These are phyloP conservation scores for Aspergillus candidus DNA, from an alignment of 2,329 filamentous ascomycete genomes.

Conservation along the genomic window DNA sequence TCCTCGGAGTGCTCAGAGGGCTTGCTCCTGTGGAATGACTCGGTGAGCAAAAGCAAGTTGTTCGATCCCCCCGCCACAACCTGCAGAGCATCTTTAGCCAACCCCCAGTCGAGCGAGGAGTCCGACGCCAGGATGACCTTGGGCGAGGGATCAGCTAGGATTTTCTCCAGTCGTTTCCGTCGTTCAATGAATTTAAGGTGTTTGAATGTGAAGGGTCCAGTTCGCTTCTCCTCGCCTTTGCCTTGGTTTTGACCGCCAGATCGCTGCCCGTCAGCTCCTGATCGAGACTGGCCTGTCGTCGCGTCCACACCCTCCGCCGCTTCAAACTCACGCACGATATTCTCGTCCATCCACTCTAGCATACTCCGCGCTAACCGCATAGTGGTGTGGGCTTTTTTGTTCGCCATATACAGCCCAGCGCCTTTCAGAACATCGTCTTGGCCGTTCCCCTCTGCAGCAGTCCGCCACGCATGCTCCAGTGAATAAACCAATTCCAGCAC, in stretches of 20 bases:
- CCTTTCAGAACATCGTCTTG: constrained; percentile 48
- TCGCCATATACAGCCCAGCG: constrained; percentile 69
- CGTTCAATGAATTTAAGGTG: constrained; percentile 78
- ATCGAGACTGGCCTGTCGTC: constrained; percentile 28
- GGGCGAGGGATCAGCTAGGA: constrained; percentile 51
- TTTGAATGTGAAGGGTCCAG: constrained; percentile 82
- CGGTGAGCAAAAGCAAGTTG: constrained; percentile 83
- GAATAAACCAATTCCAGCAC: constrained; percentile 88
- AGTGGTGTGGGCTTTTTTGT: constrained; percentile 77
- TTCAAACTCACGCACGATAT: constrained; percentile 87
- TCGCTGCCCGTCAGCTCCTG: constrained; percentile 40
- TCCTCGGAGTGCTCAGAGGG: constrained; percentile 16
- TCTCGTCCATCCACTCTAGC: constrained; percentile 99
- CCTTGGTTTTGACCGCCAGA: constrained; percentile 29
- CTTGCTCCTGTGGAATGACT: constrained; percentile 46
- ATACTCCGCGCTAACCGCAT: constrained; percentile 90
- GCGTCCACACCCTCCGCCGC: constrained; percentile 45
- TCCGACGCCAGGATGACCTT: constrained; percentile 87
- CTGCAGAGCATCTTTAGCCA: constrained; percentile 73
- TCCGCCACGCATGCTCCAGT: constrained; percentile 84
- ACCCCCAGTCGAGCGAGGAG: constrained; percentile 86
- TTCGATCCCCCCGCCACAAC: constrained; percentile 67
- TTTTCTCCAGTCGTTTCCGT: constrained; percentile 68
- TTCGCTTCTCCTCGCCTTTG: constrained; percentile 37
- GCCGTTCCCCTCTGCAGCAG: constrained; percentile 48